Evolutionary conservation across 1,139 yeast species (phyloP), one percentile per base, ranked within the genome.

Genomic region (Candida glucosophila): DNA sequence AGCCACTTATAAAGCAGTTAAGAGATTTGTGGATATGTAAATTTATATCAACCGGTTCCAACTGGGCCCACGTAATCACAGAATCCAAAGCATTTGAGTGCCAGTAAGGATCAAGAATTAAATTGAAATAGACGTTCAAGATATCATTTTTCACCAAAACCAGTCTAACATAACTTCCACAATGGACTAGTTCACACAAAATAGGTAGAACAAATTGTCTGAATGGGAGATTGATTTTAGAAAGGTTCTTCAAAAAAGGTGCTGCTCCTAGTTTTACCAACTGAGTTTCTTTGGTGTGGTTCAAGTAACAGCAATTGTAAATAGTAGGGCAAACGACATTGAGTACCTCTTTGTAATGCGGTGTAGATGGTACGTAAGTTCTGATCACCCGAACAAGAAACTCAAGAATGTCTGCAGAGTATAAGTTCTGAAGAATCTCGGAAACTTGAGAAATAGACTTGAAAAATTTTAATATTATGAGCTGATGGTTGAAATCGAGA

Each of bases 1-100:
- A 63, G 2, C 70, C 71, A 5, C 53, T 54, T 6, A 49, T 43
- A 14, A 65, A 37, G 33, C 67, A 58, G 15, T 47, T 45, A 5
- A 43, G 30, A 2, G 65, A 61, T 10, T 38, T 40, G 3, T 53
- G 39, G 4, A 55, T 36, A 10, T 48, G 49, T 12, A 58, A 40
- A 22, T 39, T 39, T 6, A 54, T 40, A 22, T 40, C 33, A 2
- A 29, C 33, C 3, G 49, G 42, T 26, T 58, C 58, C 25, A 47
- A 50, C 22, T 48, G 47, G 23, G 46, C 39, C 72, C 71, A 66
- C 26, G 43, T 49, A 15, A 57, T 34, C 6, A 77, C 55, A 1
- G 83, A 67, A 24, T 77, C 83, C 36, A 76, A 57, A 0, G 82
- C 76, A 47, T 72, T 73, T 12, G 77, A 72, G 43, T 76, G 82